Base-by-base conservation (phyloP, 768 basidiomycete genomes). In the Mycena metata region DNA sequence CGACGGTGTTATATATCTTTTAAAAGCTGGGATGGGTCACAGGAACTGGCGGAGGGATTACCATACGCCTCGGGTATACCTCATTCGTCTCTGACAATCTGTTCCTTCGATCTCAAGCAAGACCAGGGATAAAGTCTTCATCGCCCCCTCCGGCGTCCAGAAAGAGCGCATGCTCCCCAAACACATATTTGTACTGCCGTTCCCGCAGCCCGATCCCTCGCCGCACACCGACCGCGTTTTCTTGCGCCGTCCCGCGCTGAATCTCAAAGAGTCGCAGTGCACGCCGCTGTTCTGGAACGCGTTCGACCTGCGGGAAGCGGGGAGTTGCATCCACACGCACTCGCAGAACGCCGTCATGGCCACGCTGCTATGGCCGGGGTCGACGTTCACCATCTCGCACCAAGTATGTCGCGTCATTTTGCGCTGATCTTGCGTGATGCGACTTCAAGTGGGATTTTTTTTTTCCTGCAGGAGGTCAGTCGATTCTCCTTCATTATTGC, bases 211-310 rank as follows among this genome's bases (percentile, higher is more conserved):
- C 1, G 78, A 83, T 5, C 83, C 88, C 2, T 86, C 89, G 42
- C 90, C 88, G 1, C 86, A 90, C 69, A 83, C 88, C 12, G 90
- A 93, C 75, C 86, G 94, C 59, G 83, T 90, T 60, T 95, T 95
- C 78, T 86, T 96, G 57, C 88, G 95, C 58, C 89, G 90, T 30
- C 94, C 95, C 12, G 81, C 83, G 13, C 77, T 83, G 68, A 86
- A 89, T 65, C 83, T 96, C 67, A 95, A 93, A 73, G 94, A 96
- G 74, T 93, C 91, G 1, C 92, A 92, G 0, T 96, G 95, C 77
- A 96, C 95, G 0, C 95, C 95, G 15, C 82, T 96, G 17, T 96
- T 96, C 83, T 96, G 93, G 93, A 95, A 95, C 75, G 93, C 95
- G 3, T 96, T 95, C 75, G 90, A 91, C 36, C 79, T 93, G 70